Evolutionary conservation across 495 filamentous ascomycete genomes (phyloP).

Genomic region (Aeminium ludgeri): DNA sequence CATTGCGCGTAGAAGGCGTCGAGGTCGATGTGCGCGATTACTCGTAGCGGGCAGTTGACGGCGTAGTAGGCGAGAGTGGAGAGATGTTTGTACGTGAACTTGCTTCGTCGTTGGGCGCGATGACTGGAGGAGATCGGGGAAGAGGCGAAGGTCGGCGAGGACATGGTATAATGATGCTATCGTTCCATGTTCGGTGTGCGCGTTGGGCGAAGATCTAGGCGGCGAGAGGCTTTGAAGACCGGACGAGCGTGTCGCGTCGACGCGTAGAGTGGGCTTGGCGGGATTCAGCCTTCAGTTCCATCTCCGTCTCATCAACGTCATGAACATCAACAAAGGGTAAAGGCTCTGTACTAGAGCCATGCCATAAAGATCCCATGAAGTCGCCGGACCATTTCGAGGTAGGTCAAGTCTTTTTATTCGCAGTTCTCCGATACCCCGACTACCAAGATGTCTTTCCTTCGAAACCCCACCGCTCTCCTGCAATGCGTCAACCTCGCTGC

Average conservation of each 20-base stretch:
- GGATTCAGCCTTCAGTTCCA: too few species aligned
- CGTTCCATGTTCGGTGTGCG: background rate
- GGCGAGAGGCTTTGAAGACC: too few species aligned
- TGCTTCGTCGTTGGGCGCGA: slow-evolving; percentile 35
- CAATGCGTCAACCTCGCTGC: slow-evolving; percentile 23
- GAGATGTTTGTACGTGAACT: slow-evolving; percentile 74
- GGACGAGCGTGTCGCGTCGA: too few species aligned
- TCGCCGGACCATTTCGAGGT: too few species aligned
- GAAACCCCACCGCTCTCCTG: slow-evolving; percentile 15
- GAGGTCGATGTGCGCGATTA: slow-evolving; percentile 83
- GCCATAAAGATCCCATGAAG: slow-evolving; percentile 6
- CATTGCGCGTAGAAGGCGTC: slow-evolving; percentile 98
- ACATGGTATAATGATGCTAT: slow-evolving; percentile 21
- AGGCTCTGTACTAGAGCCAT: background rate
- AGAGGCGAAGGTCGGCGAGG: slow-evolving; percentile 29
- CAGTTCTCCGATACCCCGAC: too few species aligned
- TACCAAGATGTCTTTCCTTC: too few species aligned
- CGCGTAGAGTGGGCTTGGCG: too few species aligned
- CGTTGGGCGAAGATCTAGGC: too few species aligned
- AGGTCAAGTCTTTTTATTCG: too few species aligned
- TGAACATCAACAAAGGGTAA: too few species aligned
- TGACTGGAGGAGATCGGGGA: slow-evolving; percentile 24
- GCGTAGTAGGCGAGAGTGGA: slow-evolving; percentile 54
- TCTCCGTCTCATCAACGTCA: too few species aligned
- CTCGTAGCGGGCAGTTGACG: slow-evolving; percentile 59